Conservation (phyloP, 148 eudicot species). For the Persicaria maculosa region DNA sequence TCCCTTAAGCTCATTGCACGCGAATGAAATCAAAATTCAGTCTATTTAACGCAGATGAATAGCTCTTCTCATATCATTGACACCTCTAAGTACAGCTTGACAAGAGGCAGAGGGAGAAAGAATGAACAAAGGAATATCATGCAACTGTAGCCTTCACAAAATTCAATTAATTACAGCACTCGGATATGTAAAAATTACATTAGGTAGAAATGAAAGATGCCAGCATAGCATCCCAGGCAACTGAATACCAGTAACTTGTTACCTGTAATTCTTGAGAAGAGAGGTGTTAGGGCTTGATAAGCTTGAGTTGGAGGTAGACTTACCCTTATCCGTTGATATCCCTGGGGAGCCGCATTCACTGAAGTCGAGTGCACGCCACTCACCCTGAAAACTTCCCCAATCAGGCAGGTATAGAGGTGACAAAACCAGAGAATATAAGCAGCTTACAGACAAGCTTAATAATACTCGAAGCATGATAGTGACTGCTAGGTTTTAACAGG, state of each 20-base stretch:
- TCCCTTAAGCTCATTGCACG: too few species aligned
- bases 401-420: neutral
- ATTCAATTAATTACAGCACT: slow-evolving; percentile 2
- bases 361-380: slow-evolving; percentile 56
- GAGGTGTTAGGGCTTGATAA: slow-evolving; percentile 41
- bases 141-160: neutral
- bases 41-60: neutral
- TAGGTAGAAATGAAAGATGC: neutral
- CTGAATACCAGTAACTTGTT: slow-evolving; percentile 16
- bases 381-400: neutral
- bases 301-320: slow-evolving; percentile 23
- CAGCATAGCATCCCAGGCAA: neutral
- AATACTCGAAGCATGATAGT: neutral
- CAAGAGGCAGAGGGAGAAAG: neutral
- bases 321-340: slow-evolving; percentile 30
- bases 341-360: slow-evolving; percentile 74
- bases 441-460: too few species aligned
- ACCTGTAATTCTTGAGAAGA: slow-evolving; percentile 46
- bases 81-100: neutral
- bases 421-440: neutral
- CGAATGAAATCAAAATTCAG: too few species aligned
- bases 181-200: neutral
- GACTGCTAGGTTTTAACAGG: neutral
- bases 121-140: neutral
- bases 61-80: neutral